phyloP scores from a whole-genome alignment of 164 flowering plant genomes.

The Stephania cephalantha region DNA sequence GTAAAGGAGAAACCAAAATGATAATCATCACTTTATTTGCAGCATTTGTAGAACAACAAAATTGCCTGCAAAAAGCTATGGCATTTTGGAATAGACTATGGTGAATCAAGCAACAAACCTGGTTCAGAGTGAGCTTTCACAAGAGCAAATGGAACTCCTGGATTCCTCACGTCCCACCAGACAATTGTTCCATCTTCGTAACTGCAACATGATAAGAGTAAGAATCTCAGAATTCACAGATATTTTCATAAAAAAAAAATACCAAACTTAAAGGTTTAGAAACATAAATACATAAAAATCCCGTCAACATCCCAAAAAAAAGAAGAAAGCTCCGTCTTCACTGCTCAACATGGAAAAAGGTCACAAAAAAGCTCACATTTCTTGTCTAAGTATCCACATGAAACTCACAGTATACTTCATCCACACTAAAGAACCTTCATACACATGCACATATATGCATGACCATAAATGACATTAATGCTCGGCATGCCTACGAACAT shows the following conservation, averaged over 20 bases:
- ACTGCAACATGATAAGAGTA: constrained; percentile 25
- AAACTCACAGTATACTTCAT: neutral
- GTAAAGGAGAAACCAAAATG: neutral
- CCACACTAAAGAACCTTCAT: neutral
- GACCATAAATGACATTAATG: neutral
- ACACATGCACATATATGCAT: neutral
- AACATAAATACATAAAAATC: too few relatives aligned
- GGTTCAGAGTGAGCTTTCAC: constrained; percentile 85
- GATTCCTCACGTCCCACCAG: constrained; percentile 89
- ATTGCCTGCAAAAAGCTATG: neutral
- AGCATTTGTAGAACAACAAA: neutral
- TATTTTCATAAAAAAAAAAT: neutral
- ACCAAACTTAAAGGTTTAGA: neutral
- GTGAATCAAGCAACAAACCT: constrained; percentile 30
- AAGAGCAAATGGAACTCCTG: constrained; percentile 52
- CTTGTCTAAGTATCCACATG: neutral
- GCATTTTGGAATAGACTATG: neutral
- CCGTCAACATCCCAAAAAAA: neutral
- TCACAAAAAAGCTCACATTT: neutral
- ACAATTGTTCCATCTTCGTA: constrained; percentile 89
- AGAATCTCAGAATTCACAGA: neutral
- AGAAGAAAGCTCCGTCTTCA: neutral
- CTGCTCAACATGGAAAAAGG: neutral
- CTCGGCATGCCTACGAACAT: neutral
- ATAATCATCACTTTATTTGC: neutral